Percentiles rank a stretch among this genome's conserved stretches.
These are phyloP conservation scores for Epichloe typhina DNA, from an alignment of 2,329 filamentous ascomycete species.

Conservation along the genomic window DNA sequence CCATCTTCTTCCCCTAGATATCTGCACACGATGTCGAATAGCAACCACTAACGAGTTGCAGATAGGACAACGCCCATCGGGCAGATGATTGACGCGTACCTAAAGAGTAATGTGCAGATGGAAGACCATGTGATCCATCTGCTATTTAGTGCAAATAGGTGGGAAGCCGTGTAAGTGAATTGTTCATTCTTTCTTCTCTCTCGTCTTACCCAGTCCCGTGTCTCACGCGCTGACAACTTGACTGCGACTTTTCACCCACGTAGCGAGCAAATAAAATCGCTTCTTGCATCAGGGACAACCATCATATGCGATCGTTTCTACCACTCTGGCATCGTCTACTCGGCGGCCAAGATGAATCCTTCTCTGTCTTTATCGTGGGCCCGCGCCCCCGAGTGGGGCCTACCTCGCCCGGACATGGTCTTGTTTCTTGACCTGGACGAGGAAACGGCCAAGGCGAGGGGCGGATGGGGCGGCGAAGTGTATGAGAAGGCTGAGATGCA, in stretches of 20 bases:
- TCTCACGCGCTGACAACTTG: neutral
- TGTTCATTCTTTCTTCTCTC: neutral
- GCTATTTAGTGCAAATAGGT: conserved; percentile 81
- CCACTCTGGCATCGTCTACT: conserved; percentile 88
- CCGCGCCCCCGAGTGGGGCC: conserved; percentile 67
- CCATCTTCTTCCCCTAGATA: neutral
- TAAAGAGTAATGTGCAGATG: conserved; percentile 57
- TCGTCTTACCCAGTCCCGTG: neutral
- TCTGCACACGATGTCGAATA: no score
- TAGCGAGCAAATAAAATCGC: conserved; percentile 36
- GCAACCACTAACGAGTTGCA: conserved; percentile 18
- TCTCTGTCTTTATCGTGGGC: conserved; percentile 65
- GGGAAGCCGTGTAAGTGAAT: conserved; percentile 53
- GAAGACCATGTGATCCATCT: conserved; percentile 86
- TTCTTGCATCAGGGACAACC: conserved; percentile 53
- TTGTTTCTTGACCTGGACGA: conserved; percentile 76
- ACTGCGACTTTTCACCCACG: neutral
- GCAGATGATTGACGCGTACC: conserved; percentile 73
- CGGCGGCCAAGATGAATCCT: conserved; percentile 70
- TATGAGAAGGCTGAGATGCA: conserved; percentile 85
- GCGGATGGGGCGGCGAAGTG: conserved; percentile 79
- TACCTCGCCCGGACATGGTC: conserved; percentile 78
- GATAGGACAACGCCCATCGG: conserved; percentile 77
- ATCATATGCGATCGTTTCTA: conserved; percentile 89
- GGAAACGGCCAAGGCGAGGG: conserved; percentile 56